A percentile compares a stretch with the other conserved stretches of the same genome.
phyloP scores from a whole-genome alignment of 768 basidiomycete species.

The Fistulinella prunicolor region DNA sequence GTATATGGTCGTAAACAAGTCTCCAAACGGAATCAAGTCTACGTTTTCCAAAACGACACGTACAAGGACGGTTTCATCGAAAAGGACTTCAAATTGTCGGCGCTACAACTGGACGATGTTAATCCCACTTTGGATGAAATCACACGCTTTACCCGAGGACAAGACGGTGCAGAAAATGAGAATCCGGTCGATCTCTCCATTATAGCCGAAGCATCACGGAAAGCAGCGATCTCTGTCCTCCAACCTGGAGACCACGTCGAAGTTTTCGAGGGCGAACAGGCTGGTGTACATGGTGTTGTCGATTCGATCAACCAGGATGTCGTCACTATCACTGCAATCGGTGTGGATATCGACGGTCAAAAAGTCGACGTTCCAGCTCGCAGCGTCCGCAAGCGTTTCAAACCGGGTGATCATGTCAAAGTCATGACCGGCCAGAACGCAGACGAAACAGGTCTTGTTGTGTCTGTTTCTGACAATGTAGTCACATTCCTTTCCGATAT shows the following conservation, averaged over 20 bases:
- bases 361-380: conserved; percentile 83
- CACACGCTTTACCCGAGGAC: conserved; percentile 78
- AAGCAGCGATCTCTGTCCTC: conserved; percentile 88
- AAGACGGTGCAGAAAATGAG: conserved; percentile 66
- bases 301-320: conserved; percentile 86
- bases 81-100: conserved; percentile 87
- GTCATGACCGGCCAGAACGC: conserved; percentile 94
- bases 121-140: conserved; percentile 97
- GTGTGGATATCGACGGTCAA: conserved; percentile 82
- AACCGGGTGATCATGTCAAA: conserved; percentile 97
- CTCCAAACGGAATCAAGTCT: conserved; percentile 68
- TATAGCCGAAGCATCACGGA: conserved; percentile 89
- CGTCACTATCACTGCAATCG: conserved; percentile 76
- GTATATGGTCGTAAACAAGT: conserved; percentile 80
- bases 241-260: conserved; percentile 98
- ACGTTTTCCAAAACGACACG: conserved; percentile 89
- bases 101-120: conserved; percentile 80
- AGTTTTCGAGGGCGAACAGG: conserved; percentile 95
- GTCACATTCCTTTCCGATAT: conserved; percentile 98
- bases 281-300: conserved; percentile 89
- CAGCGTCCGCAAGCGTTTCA: conserved; percentile 92
- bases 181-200: conserved; percentile 80
- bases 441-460: conserved; percentile 94
- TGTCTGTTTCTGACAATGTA: conserved; percentile 84
- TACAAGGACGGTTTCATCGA: conserved; percentile 94